Evolutionary conservation across 208 protist species (phyloP).

Genomic region (Crithidia fasciculata): DNA sequence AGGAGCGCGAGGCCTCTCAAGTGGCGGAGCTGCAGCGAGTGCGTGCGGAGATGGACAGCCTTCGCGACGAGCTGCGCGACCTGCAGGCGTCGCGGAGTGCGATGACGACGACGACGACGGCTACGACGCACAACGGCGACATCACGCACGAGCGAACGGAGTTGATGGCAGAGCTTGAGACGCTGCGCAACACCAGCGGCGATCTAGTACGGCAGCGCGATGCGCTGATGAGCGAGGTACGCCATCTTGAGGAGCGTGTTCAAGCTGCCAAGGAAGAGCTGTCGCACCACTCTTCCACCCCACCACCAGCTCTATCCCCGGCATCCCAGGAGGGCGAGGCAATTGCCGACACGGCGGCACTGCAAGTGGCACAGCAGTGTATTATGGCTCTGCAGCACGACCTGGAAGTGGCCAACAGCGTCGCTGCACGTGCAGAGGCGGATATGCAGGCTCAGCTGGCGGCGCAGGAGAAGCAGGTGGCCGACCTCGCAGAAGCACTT

Average conservation of each 20-base stretch:
- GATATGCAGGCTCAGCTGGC: constrained; percentile 1
- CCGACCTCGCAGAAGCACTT: background rate
- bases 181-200: constrained; percentile 13
- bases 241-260: background rate
- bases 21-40: background rate
- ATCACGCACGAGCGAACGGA: background rate
- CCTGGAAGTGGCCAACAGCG: constrained; percentile 10
- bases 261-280: background rate
- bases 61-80: background rate
- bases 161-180: constrained; percentile 15
- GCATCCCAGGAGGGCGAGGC: background rate
- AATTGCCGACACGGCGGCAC: background rate
- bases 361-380: constrained; percentile 12
- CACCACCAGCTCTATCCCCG: too few relatives aligned
- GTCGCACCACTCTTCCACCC: too few relatives aligned
- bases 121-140: background rate
- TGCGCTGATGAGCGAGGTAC: constrained; percentile 15
- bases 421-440: background rate
- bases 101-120: too few relatives aligned
- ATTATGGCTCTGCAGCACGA: constrained; percentile 21
- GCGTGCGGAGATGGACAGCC: background rate
- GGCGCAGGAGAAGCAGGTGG: constrained; percentile 3
- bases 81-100: background rate
- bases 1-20: constrained; percentile 12
- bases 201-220: constrained; percentile 8